These are phyloP conservation scores for Pyronema domesticum DNA, from an alignment of 495 filamentous ascomycete genomes.

Conservation along the genomic window DNA sequence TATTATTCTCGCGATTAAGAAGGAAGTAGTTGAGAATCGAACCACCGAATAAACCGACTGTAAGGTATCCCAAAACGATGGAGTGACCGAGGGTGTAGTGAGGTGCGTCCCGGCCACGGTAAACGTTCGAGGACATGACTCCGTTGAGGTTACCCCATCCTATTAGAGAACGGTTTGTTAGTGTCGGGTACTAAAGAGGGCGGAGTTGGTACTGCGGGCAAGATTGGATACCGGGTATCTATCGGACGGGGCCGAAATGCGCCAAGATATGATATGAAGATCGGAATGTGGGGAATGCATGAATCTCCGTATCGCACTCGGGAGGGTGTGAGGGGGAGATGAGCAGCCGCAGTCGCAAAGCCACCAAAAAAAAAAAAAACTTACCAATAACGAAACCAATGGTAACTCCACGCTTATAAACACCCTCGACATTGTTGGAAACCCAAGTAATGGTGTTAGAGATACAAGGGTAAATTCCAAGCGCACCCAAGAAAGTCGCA, in stretches of 20 bases:
- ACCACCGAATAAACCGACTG: constrained; percentile 41
- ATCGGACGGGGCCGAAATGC: no score
- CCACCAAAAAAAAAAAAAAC: neutral
- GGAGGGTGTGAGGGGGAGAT: no score
- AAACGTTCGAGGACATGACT: constrained; percentile 26
- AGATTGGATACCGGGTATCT: neutral
- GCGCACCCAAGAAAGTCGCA: constrained; percentile 66
- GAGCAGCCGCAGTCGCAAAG: no score
- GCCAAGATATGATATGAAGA: no score
- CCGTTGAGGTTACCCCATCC: constrained; percentile 82
- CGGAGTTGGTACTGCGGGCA: no score
- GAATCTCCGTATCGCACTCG: no score
- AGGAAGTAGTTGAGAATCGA: constrained; percentile 46
- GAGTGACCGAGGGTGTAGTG: constrained; percentile 40
- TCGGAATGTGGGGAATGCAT: no score
- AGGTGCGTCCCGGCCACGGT: constrained; percentile 36
- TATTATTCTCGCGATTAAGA: constrained; percentile 47
- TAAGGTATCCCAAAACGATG: constrained; percentile 42
- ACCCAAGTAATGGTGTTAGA: constrained; percentile 85
- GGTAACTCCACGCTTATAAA: constrained; percentile 79
- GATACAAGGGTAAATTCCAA: constrained; percentile 84
- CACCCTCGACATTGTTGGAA: constrained; percentile 78
- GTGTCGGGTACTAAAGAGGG: constrained; percentile 13
- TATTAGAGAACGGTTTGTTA: constrained; percentile 39
- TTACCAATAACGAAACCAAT: constrained; percentile 57